Conservation (phyloP, 176 grass and related monocot species). For the Oryza punctata region DNA sequence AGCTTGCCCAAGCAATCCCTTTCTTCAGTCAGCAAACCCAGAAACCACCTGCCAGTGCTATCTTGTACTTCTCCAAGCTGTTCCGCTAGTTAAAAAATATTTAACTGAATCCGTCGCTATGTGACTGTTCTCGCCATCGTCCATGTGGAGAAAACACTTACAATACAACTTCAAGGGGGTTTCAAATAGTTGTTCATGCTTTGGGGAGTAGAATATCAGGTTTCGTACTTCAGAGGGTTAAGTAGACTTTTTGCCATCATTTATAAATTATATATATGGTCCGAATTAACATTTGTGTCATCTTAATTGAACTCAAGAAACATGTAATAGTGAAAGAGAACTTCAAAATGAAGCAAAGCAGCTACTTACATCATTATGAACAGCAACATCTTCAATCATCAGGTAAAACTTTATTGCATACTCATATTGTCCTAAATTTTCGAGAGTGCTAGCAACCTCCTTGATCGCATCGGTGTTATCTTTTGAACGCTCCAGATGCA, state of each 20-base stretch:
- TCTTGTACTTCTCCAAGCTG: not conserved
- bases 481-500: slow-evolving; percentile 53
- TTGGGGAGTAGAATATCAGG: not conserved
- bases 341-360: slow-evolving; percentile 13
- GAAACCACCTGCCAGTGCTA: not conserved
- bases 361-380: slow-evolving; percentile 59
- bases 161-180: not conserved
- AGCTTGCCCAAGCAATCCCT: not conserved
- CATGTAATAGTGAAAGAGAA: not conserved
- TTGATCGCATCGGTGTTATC: slow-evolving; percentile 54
- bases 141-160: too few relatives aligned
- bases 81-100: not conserved
- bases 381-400: slow-evolving; percentile 52
- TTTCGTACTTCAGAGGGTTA: not conserved
- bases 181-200: not conserved
- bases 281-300: not conserved
- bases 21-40: not conserved
- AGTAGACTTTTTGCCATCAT: not conserved
- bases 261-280: not conserved
- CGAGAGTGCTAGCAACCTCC: slow-evolving; percentile 65
- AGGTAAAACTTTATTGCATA: slow-evolving; percentile 84
- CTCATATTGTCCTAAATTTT: slow-evolving; percentile 63
- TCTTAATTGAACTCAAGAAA: not conserved
- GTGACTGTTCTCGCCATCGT: too few relatives aligned
- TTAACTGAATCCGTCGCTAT: too few relatives aligned